Evolutionary conservation across 2,329 filamentous ascomycete genomes (phyloP).

Genomic region (Dactylellina drechsleri): DNA sequence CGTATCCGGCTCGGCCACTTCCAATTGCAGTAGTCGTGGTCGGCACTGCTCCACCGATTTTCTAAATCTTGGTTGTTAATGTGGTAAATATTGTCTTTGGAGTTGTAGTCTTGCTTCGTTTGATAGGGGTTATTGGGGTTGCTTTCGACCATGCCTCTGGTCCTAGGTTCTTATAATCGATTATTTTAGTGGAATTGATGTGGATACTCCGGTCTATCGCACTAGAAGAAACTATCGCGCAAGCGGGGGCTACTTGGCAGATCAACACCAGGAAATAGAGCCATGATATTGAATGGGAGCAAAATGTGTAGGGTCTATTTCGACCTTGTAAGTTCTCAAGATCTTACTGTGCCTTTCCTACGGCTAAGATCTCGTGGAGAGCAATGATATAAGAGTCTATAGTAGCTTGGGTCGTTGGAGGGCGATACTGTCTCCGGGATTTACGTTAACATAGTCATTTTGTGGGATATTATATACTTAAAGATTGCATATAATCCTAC

Average conservation of each 20-base stretch:
- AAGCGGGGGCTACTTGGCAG: slow-evolving; percentile 64
- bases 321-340: slow-evolving; percentile 13
- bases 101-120: neutral
- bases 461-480: slow-evolving; percentile 14
- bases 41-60: neutral
- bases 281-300: slow-evolving; percentile 63
- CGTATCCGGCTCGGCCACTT: neutral
- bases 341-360: slow-evolving; percentile 30
- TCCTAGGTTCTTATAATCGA: slow-evolving; percentile 54
- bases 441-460: slow-evolving; percentile 18
- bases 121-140: slow-evolving; percentile 4
- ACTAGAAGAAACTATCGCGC: slow-evolving; percentile 61
- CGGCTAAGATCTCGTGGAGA: slow-evolving; percentile 62
- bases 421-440: slow-evolving; percentile 17
- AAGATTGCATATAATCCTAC: slow-evolving; percentile 17
- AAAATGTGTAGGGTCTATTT: slow-evolving; percentile 62
- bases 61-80: slow-evolving; percentile 8
- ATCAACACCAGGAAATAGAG: slow-evolving; percentile 53
- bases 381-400: slow-evolving; percentile 35
- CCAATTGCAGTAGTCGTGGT: slow-evolving; percentile 7
- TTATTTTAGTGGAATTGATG: slow-evolving; percentile 56
- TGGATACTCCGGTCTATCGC: slow-evolving; percentile 62
- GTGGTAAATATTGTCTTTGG: slow-evolving; percentile 59
- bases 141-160: slow-evolving; percentile 52
- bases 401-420: slow-evolving; percentile 17